These are phyloP conservation scores for Galerina marginata DNA, from an alignment of 768 basidiomycete species.

Conservation along the genomic window DNA sequence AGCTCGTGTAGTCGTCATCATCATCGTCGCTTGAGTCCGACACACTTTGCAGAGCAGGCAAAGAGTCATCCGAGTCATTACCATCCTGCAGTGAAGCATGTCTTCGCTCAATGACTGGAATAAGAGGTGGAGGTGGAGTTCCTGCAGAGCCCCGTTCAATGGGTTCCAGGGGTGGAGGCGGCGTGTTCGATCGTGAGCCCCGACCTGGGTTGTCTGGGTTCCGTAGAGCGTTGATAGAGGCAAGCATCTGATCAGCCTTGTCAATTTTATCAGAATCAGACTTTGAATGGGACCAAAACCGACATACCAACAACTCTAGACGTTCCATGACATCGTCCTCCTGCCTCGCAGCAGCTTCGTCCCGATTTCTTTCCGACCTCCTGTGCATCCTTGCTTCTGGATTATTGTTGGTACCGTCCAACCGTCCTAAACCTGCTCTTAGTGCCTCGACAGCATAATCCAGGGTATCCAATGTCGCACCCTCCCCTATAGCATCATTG, in stretches of 20 bases:
- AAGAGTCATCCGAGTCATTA: conserved; percentile 26
- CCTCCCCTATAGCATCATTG: conserved; percentile 23
- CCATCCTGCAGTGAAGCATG: neutral
- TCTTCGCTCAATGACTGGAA: neutral
- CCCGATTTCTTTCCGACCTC: neutral
- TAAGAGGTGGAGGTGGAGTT: neutral
- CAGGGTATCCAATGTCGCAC: conserved; percentile 21
- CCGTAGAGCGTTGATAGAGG: conserved; percentile 20
- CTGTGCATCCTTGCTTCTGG: neutral
- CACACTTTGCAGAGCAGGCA: conserved; percentile 41
- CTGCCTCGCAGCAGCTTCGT: conserved; percentile 19
- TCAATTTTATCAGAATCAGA: conserved; percentile 1
- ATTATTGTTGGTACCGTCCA: neutral
- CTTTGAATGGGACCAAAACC: neutral
- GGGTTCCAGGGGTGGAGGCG: conserved; percentile 19
- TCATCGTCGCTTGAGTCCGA: conserved; percentile 31
- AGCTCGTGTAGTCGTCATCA: conserved; percentile 17
- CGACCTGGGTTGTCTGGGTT: conserved; percentile 12
- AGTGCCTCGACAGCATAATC: conserved; percentile 23
- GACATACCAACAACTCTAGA: conserved; percentile 36
- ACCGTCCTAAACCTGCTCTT: conserved; percentile 20
- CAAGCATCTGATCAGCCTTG: conserved; percentile 42
- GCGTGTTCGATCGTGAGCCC: conserved; percentile 12
- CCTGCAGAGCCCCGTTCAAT: neutral
- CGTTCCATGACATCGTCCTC: conserved; percentile 34